phyloP scores from a whole-genome alignment of 1,284 basidiomycete genomes.

The Trametes pubescens region DNA sequence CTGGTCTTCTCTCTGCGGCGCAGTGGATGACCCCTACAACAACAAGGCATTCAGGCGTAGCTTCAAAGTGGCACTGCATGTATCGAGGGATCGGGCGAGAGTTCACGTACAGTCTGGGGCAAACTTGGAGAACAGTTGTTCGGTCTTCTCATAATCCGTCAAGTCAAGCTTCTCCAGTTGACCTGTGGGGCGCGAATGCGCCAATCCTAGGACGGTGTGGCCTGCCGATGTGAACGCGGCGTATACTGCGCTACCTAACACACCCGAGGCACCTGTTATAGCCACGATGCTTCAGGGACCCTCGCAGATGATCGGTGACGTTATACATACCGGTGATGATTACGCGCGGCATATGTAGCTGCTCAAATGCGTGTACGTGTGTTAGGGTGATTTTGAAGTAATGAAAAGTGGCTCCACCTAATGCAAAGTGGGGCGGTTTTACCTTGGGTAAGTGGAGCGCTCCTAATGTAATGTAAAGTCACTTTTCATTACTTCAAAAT shows the following conservation, averaged over 20 bases:
- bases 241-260: slow-evolving; percentile 75
- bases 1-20: slow-evolving; percentile 85
- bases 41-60: no score
- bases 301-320: background rate
- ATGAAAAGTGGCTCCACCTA: no score
- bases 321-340: slow-evolving; percentile 58
- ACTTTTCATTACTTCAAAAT: no score
- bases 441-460: no score
- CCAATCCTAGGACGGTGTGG: slow-evolving; percentile 64
- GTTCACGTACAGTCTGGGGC: slow-evolving; percentile 49
- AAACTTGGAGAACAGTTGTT: slow-evolving; percentile 57
- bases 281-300: background rate
- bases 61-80: no score
- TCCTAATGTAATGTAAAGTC: no score
- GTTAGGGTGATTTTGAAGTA: no score
- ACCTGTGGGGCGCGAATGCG: slow-evolving; percentile 63
- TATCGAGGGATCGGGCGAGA: background rate
- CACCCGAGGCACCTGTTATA: slow-evolving; percentile 75
- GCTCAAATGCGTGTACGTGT: background rate
- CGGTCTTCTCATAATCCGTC: slow-evolving; percentile 57
- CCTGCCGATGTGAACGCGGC: slow-evolving; percentile 59
- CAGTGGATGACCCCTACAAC: slow-evolving; percentile 81
- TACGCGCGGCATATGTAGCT: slow-evolving; percentile 46
- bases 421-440: no score
- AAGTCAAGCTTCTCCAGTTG: slow-evolving; percentile 70